Base-by-base conservation (phyloP, 106 monocot genomes). In the Platanthera guangdongensis region DNA sequence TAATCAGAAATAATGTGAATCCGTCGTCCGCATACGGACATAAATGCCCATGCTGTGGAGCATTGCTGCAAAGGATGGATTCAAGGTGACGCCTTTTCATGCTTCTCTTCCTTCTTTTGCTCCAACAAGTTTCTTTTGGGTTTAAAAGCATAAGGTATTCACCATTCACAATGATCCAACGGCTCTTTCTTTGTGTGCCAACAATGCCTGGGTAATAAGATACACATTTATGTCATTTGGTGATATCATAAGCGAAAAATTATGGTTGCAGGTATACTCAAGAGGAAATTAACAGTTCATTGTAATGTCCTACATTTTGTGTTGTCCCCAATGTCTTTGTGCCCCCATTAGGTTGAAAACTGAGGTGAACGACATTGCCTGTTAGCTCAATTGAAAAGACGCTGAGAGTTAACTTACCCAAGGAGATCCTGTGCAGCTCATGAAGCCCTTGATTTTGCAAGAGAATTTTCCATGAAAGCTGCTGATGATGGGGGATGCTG, bases 1-100 rank as follows among this genome's bases (percentile, higher is more conserved):
- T 99, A 70, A 90, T 99, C 13, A 84, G 86, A 47, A 94, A 94
- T 59, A 83, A 84, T 18, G 72, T 57, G 52, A 84, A 82, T 46
- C 76, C 75, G 7, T 30, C 64, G 15, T 69, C 75, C 22, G 57
- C 82, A 4, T 72, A 15, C 51, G 68, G 80, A 47, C 79, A 82
- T 32, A 81, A 72, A 48, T 90, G 89, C 45, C 64, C 59, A 30
- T 78, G 78, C 9, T 99, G 97, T 68, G 82, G 86, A 46, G 75
- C 87, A 32, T 30, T 72, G 64, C 25, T 88, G 55, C 82, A 83
- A 3, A 65, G 70, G 55, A 74, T 76, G 21, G 85, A 84, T 83
- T 85, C 79, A 74, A 88, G 94, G 94, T 92, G 74, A 83, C 60
- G 52, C 11, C 28, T 65, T 70, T 70, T 48, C 70, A 70, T 46